Evolutionary conservation across 805 yeast genomes (phyloP).

Genomic region (Helenozyma rhizophorensis): DNA sequence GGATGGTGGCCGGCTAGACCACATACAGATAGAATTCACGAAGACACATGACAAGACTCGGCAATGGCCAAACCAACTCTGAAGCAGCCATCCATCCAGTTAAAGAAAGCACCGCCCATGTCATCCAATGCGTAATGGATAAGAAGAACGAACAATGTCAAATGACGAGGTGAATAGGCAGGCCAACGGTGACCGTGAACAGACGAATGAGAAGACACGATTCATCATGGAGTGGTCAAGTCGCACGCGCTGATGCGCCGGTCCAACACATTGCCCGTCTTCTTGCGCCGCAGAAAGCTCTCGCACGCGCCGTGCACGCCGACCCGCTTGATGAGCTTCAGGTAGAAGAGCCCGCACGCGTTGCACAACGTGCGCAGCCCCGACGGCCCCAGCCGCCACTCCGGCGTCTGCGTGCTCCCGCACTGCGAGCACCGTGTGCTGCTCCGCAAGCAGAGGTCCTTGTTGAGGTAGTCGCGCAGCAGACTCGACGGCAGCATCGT

Average conservation of each 20-base stretch:
- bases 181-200: too few relatives aligned
- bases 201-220: too few relatives aligned
- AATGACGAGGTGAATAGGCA: too few relatives aligned
- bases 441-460: constrained; percentile 1
- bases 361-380: constrained; percentile 32
- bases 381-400: constrained; percentile 18
- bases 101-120: too few relatives aligned
- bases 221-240: background rate
- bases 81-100: too few relatives aligned
- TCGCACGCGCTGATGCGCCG: background rate
- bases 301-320: constrained; percentile 6
- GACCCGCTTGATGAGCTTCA: constrained; percentile 10
- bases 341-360: constrained; percentile 42
- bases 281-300: constrained; percentile 1
- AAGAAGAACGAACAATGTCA: too few relatives aligned
- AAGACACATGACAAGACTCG: too few relatives aligned
- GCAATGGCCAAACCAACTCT: too few relatives aligned
- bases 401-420: constrained; percentile 16
- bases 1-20: too few relatives aligned
- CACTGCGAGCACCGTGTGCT: constrained; percentile 14
- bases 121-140: too few relatives aligned
- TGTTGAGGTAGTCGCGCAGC: constrained; percentile 3
- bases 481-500: background rate
- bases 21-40: too few relatives aligned
- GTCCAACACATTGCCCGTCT: background rate